Conservation (phyloP, 345 rosid species). For the Corymbia maculata region DNA sequence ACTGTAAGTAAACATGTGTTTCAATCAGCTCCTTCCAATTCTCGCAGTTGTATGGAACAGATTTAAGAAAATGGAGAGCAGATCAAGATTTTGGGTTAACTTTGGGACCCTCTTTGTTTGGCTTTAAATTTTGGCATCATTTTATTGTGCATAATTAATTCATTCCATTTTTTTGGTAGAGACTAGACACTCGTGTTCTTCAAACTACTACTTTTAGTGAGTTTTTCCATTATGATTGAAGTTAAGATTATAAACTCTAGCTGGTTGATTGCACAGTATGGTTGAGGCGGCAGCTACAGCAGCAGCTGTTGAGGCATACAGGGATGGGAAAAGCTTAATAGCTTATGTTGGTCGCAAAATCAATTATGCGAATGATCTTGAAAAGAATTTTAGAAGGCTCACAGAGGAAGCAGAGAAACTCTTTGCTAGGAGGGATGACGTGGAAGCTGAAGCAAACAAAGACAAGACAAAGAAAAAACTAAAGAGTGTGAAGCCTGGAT, state of each 20-base stretch:
- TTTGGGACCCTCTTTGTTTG: background rate
- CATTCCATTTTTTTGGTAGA: background rate
- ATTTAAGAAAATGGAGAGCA: background rate
- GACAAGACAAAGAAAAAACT: slow-evolving; percentile 3
- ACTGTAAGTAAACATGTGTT: background rate
- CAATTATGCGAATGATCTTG: background rate
- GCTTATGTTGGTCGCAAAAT: background rate
- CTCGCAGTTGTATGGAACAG: background rate
- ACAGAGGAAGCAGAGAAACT: slow-evolving; percentile 1
- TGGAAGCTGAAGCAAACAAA: background rate
- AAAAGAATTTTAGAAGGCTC: slow-evolving; percentile 1
- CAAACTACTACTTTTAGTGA: background rate
- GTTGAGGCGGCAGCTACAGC: slow-evolving; percentile 8
- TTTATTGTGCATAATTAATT: background rate
- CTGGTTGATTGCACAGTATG: background rate
- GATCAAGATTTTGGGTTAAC: background rate
- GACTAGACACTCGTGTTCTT: background rate
- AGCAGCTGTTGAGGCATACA: slow-evolving; percentile 3
- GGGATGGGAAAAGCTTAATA: background rate
- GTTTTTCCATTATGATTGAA: background rate
- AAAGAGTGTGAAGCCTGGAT: slow-evolving; percentile 3
- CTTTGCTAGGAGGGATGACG: slow-evolving; percentile 6
- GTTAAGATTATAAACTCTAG: background rate
- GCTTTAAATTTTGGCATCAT: background rate
- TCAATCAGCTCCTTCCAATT: background rate